Percentiles rank a stretch among this genome's conserved stretches.
Conservation (phyloP, 2,329 filamentous ascomycete species). For the Colletotrichum gloeosporioides region DNA sequence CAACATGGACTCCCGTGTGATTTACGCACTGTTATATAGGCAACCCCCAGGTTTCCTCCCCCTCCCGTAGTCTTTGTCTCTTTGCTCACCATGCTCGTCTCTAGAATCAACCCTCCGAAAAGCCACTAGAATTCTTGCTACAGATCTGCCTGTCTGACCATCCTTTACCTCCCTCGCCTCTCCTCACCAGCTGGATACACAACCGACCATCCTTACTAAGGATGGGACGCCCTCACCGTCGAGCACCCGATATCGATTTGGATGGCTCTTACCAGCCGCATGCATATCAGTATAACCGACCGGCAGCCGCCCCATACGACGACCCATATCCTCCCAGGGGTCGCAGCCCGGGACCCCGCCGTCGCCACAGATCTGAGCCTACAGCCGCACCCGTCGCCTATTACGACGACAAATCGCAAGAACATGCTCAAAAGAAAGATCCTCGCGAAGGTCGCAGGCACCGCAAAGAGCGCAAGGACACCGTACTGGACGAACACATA, state of each 20-base stretch:
- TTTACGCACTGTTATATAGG: neutral
- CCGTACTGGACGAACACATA: neutral
- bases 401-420: neutral
- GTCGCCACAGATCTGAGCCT: slow-evolving; percentile 8
- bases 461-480: neutral
- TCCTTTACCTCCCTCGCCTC: neutral
- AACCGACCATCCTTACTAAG: neutral
- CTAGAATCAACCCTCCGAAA: neutral
- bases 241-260: neutral
- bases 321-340: neutral
- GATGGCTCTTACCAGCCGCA: neutral
- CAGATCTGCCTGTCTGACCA: neutral
- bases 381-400: neutral
- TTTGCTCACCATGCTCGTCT: neutral
- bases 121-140: neutral
- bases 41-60: neutral
- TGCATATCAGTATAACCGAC: neutral
- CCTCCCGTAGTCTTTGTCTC: neutral
- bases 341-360: slow-evolving; percentile 10
- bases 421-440: neutral
- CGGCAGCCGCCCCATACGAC: neutral
- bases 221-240: slow-evolving; percentile 8
- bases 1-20: neutral
- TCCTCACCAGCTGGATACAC: neutral
- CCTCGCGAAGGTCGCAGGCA: neutral